Base-by-base conservation (phyloP, 2,329 filamentous ascomycete genomes). In the Sporothrix pseudoabietina region DNA sequence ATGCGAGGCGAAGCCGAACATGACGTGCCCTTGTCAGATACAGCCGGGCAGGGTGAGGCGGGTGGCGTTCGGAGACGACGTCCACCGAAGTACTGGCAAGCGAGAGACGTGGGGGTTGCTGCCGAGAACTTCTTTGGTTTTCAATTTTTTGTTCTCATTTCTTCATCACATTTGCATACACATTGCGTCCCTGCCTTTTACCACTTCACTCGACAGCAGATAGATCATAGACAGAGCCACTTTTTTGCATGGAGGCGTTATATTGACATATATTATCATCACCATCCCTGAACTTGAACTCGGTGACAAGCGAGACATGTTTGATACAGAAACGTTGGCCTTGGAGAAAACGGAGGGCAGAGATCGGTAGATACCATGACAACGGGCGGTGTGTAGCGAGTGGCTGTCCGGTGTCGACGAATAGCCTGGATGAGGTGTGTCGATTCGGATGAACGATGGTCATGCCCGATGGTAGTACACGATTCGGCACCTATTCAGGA, bases 401-500 rank as follows among this genome's bases (percentile, higher is more conserved):
- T 70, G 66, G 47, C 66, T 55, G 66, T 32, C 44, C n/a, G 32
- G 30, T 57, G 32, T 70, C 47, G 44, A 39, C 49, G 19, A 49
- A 19, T 26, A 9, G 16, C 22, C 4, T 70, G 10, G 47, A 41
- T 5, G 32, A 47, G 39, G 39, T 19, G 10, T 22, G 61, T 65
- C 35, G 39, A 44, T 26, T 55, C 9, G n/a, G 22, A 55, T 55
- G 52, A 55, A 55, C 52, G 12, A 44, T 44, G 35, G n/a, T 7
- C 35, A 63, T 44, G 59, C 26, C 16, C 4, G 26, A 44, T 47
- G n/a, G 61, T 9, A 14, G n/a, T n/a, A 65, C 39, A 65, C n/a
- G 61, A 47, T 65, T 39, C 61, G n/a, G 61, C 52, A 55, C 52
- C 52, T 55, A n/a, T 12, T 65, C 61, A 65, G 61, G 61, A 12